Evolutionary conservation across 768 basidiomycete genomes (phyloP), one percentile per base, ranked within the genome.

Genomic region (Phaeolepiota aurea): DNA sequence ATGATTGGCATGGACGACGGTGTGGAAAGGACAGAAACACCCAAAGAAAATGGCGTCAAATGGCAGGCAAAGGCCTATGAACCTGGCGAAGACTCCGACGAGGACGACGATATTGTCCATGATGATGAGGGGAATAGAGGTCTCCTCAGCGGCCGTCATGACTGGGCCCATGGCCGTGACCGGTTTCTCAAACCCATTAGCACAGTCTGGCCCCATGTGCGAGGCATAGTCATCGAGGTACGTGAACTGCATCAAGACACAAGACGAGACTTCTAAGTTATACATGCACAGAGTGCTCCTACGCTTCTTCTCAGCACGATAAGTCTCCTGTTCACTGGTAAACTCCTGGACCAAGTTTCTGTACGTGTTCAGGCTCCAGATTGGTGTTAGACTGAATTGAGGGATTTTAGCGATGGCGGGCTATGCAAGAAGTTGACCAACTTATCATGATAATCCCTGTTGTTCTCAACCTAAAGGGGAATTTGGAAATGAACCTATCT

Each of bases 401-500:
- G n/a, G n/a, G n/a, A 21, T 21, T 28, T 22, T 18, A 93, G 88
- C 78, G 69, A 41, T 98, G 92, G 92, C 71, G 67, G 46, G 91
- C 93, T 21, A 92, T 99, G 77, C 70, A 71, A 36, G 74, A 85
- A 31, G 79, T 97, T 36, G 85, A 97, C 67, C 92, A 98, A 57
- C 80, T 98, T 41, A 91, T 98, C 50, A 90, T 98, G 71, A 88
- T 98, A 40, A 82, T 97, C 3, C 93, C 94, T 9, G 91, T 93
- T 45, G 68, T 98, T 14, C 74, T 90, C 48, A 98, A 98, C 51
- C 76, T 99, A 42, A 97, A 96, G 53, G 96, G 94, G n/a, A 90
- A 99, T 54, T 75, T 98, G 25, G 96, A 98, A 61, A 98, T 98
- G 94, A 97, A 96, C 48, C 79, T 99, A 4, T 93, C 92, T 3